Conservation (phyloP, 2,329 filamentous ascomycete species). For the Trichoderma citrinoviride region DNA sequence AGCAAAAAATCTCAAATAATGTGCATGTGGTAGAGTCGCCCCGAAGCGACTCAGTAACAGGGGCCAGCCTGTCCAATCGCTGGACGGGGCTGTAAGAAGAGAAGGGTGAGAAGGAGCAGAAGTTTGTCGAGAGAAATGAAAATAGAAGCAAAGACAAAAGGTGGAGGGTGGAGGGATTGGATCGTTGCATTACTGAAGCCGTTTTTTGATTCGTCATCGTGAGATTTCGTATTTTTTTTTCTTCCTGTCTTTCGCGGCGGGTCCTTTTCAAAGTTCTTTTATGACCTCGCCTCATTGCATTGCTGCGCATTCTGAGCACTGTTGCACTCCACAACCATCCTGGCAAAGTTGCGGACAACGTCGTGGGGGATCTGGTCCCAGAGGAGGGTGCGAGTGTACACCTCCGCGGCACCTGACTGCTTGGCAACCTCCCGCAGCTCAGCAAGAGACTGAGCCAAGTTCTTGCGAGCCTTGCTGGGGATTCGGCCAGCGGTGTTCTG, state of each 20-base stretch:
- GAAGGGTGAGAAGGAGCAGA: constrained; percentile 25
- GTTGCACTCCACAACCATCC: constrained; percentile 79
- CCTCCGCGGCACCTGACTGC: constrained; percentile 70
- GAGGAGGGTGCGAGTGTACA: constrained; percentile 87
- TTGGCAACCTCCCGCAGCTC: constrained; percentile 71
- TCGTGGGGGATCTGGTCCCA: constrained; percentile 93
- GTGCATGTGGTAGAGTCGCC: constrained; percentile 27
- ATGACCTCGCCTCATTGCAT: constrained; percentile 45
- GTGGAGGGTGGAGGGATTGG: constrained; percentile 24
- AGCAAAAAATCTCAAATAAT: constrained; percentile 45
- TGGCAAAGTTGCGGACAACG: constrained; percentile 87
- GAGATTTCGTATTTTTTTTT: constrained; percentile 34
- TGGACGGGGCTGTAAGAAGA: constrained; percentile 21
- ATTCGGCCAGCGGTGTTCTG: constrained; percentile 53
- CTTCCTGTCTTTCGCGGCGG: constrained; percentile 34
- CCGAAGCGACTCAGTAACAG: constrained; percentile 35
- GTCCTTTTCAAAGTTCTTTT: constrained; percentile 29
- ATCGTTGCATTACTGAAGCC: constrained; percentile 23
- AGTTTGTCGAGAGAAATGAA: constrained; percentile 26
- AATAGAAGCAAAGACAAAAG: constrained; percentile 21
- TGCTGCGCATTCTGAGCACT: constrained; percentile 44
- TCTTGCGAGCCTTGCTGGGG: constrained; percentile 64
- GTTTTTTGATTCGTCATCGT: constrained; percentile 36
- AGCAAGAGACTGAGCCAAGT: constrained; percentile 76
- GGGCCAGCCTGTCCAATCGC: constrained; percentile 28